Conservation (phyloP, 2,329 filamentous ascomycete genomes). For the Trichophyton schoenleinii region DNA sequence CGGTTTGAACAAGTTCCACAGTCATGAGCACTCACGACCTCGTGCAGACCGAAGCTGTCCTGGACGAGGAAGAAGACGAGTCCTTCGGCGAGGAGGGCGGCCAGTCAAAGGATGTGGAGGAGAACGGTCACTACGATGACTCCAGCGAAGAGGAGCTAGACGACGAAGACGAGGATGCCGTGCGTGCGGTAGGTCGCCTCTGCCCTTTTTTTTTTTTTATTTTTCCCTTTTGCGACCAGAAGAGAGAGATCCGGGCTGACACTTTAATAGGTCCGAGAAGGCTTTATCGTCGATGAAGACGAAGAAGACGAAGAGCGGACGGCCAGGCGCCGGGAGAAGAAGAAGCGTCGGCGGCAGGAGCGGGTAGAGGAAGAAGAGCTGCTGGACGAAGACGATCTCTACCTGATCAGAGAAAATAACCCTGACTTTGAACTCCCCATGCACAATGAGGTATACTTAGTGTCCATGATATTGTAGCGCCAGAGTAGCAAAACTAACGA, state of each 20-base stretch:
- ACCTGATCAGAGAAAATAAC: slow-evolving; percentile 77
- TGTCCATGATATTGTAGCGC: background rate
- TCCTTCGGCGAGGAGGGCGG: slow-evolving; percentile 68
- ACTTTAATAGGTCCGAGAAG: slow-evolving; percentile 62
- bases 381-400: slow-evolving; percentile 89
- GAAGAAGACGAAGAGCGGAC: slow-evolving; percentile 62
- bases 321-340: slow-evolving; percentile 49
- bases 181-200: slow-evolving; percentile 50
- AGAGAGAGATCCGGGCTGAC: background rate
- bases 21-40: slow-evolving; percentile 52
- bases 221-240: background rate
- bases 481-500: background rate
- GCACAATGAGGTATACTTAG: slow-evolving; percentile 50
- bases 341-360: slow-evolving; percentile 64
- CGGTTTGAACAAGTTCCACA: background rate
- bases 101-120: slow-evolving; percentile 30
- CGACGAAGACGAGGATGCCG: slow-evolving; percentile 80
- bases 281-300: slow-evolving; percentile 91
- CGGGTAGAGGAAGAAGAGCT: slow-evolving; percentile 70
- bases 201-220: background rate
- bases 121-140: slow-evolving; percentile 52
- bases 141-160: slow-evolving; percentile 89
- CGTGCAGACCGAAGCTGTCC: slow-evolving; percentile 71
- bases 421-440: slow-evolving; percentile 56
- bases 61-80: slow-evolving; percentile 75